phyloP scores from a whole-genome alignment of 352 stramenopile species.

The Albugo laibachii region DNA sequence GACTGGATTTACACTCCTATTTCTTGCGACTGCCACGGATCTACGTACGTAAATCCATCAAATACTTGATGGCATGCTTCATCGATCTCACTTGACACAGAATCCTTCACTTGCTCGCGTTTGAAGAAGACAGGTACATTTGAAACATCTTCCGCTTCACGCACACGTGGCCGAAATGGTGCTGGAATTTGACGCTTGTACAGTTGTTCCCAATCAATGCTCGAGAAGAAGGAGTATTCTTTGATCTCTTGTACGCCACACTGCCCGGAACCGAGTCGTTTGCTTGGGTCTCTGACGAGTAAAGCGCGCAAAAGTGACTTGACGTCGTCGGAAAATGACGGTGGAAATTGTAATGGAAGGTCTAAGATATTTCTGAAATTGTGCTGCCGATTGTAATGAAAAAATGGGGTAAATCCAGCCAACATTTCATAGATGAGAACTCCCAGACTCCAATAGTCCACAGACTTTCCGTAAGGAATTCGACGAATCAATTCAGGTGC shows the following conservation, averaged over 20 bases:
- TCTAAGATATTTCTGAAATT: slow-evolving; percentile 81
- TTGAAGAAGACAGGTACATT: slow-evolving; percentile 73
- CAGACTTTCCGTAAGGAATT: slow-evolving; percentile 42
- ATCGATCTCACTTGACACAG: slow-evolving; percentile 22
- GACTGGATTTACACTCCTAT: no score
- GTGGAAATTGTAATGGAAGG: slow-evolving; percentile 42
- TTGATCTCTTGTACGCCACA: slow-evolving; percentile 58
- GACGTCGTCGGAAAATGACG: slow-evolving; percentile 56
- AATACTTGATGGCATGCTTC: slow-evolving; percentile 55
- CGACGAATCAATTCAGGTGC: slow-evolving; percentile 75
- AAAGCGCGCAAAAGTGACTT: slow-evolving; percentile 48
- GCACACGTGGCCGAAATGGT: slow-evolving; percentile 45
- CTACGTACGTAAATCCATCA: slow-evolving; percentile 57
- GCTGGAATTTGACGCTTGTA: slow-evolving; percentile 49
- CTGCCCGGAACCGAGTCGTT: slow-evolving; percentile 48
- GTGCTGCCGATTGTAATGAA: slow-evolving; percentile 47
- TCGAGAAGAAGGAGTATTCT: slow-evolving; percentile 64
- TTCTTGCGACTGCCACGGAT: slow-evolving; percentile 33
- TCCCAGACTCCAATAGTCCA: slow-evolving; percentile 72
- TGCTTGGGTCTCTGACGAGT: slow-evolving; percentile 51
- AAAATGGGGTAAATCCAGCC: slow-evolving; percentile 67
- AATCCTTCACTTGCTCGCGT: slow-evolving; percentile 55
- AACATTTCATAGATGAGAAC: slow-evolving; percentile 80
- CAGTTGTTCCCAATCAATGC: slow-evolving; percentile 58
- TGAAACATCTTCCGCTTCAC: slow-evolving; percentile 44